A percentile compares a stretch with the other conserved stretches of the same genome.
phyloP scores from a whole-genome alignment of 192 early-diverging fungal genomes.

The Powellomyces hirtus region DNA sequence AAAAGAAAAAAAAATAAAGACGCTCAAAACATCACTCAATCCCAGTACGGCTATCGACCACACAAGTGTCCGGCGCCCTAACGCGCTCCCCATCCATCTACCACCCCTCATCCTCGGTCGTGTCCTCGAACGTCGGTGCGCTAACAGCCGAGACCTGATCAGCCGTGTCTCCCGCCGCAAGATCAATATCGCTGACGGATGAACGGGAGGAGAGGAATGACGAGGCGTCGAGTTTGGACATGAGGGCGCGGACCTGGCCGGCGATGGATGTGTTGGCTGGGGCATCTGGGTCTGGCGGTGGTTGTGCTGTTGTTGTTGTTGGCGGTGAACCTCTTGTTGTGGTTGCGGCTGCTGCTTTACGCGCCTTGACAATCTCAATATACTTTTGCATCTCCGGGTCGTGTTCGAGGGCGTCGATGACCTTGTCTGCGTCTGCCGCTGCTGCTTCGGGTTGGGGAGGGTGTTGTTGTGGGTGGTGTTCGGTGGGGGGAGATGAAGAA shows the following conservation, averaged over 20 bases:
- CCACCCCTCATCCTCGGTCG: not conserved
- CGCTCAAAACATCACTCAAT: no score
- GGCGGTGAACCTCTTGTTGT: not conserved
- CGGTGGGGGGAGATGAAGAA: no score
- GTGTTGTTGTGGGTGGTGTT: not conserved
- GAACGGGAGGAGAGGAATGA: no score
- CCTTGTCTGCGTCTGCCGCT: not conserved
- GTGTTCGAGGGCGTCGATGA: slow-evolving; percentile 31
- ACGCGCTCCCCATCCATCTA: no score
- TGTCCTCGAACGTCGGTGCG: not conserved
- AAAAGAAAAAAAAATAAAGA: no score
- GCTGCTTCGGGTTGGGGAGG: slow-evolving; percentile 9
- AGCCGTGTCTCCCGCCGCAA: no score
- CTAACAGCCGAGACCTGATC: no score
- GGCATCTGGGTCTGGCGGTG: not conserved
- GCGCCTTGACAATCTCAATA: slow-evolving; percentile 40
- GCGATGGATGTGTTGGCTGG: not conserved
- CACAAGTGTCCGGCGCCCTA: no score
- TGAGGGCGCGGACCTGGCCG: not conserved
- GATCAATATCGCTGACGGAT: no score
- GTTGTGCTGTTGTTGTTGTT: no score
- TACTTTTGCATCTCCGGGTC: slow-evolving; percentile 52
- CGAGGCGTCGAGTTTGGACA: slow-evolving; percentile 3
- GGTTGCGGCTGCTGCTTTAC: not conserved
- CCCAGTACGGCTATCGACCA: no score